These are phyloP conservation scores for Penicillium sp. DNA, from an alignment of 2,329 filamentous ascomycete genomes.

Conservation along the genomic window DNA sequence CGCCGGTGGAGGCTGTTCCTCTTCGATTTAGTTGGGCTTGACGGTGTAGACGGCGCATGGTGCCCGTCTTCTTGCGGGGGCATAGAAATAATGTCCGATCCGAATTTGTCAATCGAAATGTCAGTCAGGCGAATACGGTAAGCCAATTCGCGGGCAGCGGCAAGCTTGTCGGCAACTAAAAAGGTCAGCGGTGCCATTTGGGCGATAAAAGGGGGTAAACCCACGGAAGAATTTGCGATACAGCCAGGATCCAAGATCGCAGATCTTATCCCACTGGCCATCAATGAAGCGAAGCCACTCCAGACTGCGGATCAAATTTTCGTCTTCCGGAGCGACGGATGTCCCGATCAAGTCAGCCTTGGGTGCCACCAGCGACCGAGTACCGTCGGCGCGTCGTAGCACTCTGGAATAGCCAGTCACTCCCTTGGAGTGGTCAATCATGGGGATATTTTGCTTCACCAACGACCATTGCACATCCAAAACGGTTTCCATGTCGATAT, in stretches of 20 bases:
- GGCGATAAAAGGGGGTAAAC: slow-evolving; percentile 38
- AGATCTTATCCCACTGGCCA: slow-evolving; percentile 67
- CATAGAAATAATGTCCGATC: slow-evolving; percentile 34
- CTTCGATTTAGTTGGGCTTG: slow-evolving; percentile 35
- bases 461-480: slow-evolving; percentile 63
- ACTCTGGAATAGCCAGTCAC: slow-evolving; percentile 41
- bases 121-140: slow-evolving; percentile 49
- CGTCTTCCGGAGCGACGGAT: slow-evolving; percentile 56
- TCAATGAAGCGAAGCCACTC: slow-evolving; percentile 80
- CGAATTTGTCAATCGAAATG: slow-evolving; percentile 42
- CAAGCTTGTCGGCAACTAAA: slow-evolving; percentile 43
- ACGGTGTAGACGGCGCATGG: slow-evolving; percentile 26
- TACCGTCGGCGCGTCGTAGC: slow-evolving; percentile 49
- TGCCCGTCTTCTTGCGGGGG: slow-evolving; percentile 25
- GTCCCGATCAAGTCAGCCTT: slow-evolving; percentile 67
- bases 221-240: slow-evolving; percentile 81
- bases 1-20: slow-evolving; percentile 29
- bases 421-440: slow-evolving; percentile 31
- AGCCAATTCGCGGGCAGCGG: slow-evolving; percentile 54
- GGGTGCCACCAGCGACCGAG: slow-evolving; percentile 60
- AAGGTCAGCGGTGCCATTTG: slow-evolving; percentile 7
- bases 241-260: slow-evolving; percentile 64
- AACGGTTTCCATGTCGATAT: slow-evolving; percentile 68
- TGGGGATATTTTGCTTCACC: slow-evolving; percentile 35
- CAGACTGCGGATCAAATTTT: slow-evolving; percentile 72